Conservation (phyloP, 305 asterid genomes). For the Fraxinus ornus region DNA sequence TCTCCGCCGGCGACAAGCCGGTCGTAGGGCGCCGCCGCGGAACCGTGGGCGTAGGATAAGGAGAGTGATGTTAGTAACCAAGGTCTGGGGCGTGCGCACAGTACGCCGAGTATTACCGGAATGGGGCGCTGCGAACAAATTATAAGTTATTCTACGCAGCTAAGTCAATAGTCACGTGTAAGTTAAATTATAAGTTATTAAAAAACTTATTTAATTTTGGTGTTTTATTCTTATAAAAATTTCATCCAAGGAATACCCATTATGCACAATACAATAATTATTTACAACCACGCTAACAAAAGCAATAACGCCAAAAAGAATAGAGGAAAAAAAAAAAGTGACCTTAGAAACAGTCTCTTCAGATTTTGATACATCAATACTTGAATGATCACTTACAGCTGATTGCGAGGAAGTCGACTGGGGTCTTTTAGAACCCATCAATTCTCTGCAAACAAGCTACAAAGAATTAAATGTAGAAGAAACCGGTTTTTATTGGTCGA, state of each 20-base stretch:
- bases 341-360: no score
- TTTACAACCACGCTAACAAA: no score
- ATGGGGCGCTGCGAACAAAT: slow-evolving; percentile 11
- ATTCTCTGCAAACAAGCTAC: no score
- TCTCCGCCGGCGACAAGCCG: slow-evolving; percentile 37
- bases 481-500: no score
- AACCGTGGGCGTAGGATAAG: slow-evolving; percentile 39
- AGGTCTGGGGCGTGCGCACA: slow-evolving; percentile 65
- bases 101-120: slow-evolving; percentile 81
- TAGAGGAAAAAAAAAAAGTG: no score
- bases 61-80: slow-evolving; percentile 51
- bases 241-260: neutral
- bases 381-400: no score
- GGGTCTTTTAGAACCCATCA: no score
- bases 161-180: neutral
- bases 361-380: no score
- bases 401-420: no score
- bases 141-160: neutral
- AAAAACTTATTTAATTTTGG: neutral
- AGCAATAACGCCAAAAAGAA: no score
- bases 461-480: no score
- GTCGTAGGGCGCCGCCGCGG: slow-evolving; percentile 38
- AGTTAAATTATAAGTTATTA: neutral
- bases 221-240: neutral
- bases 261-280: no score